Evolutionary conservation across 345 rosid species (phyloP).

Genomic region (Salix viminalis): DNA sequence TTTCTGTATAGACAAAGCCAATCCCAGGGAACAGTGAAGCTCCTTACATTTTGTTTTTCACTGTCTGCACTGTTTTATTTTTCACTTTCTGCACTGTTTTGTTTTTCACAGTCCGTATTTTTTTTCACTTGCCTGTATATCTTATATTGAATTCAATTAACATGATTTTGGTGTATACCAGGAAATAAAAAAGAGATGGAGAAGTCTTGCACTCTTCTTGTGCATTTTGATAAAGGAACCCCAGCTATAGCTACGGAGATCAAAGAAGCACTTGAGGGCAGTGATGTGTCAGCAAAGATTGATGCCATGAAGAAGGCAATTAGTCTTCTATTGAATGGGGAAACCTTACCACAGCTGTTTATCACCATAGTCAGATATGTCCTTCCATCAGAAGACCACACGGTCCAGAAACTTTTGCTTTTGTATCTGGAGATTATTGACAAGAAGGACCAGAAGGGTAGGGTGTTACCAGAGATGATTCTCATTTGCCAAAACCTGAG

Average conservation of each 20-base stretch:
- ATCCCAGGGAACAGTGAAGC: too few species aligned
- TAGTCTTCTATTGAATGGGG: slow-evolving; percentile 87
- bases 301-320: slow-evolving; percentile 89
- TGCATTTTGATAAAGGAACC: slow-evolving; percentile 81
- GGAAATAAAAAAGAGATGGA: slow-evolving; percentile 47
- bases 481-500: slow-evolving; percentile 85
- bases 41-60: background rate
- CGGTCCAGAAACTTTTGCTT: slow-evolving; percentile 79
- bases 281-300: slow-evolving; percentile 53
- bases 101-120: background rate
- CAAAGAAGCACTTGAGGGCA: slow-evolving; percentile 93
- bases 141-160: background rate
- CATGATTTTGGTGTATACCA: slow-evolving; percentile 4
- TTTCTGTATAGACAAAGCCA: background rate
- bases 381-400: slow-evolving; percentile 89
- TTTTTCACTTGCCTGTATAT: background rate
- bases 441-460: slow-evolving; percentile 72
- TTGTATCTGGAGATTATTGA: slow-evolving; percentile 86
- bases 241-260: slow-evolving; percentile 84
- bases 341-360: slow-evolving; percentile 87
- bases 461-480: slow-evolving; percentile 89
- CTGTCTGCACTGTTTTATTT: background rate
- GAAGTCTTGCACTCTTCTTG: slow-evolving; percentile 75
- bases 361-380: slow-evolving; percentile 92
- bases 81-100: background rate